Conservation (phyloP, 2,329 filamentous ascomycete genomes). For the Mycosphaerella sp. region DNA sequence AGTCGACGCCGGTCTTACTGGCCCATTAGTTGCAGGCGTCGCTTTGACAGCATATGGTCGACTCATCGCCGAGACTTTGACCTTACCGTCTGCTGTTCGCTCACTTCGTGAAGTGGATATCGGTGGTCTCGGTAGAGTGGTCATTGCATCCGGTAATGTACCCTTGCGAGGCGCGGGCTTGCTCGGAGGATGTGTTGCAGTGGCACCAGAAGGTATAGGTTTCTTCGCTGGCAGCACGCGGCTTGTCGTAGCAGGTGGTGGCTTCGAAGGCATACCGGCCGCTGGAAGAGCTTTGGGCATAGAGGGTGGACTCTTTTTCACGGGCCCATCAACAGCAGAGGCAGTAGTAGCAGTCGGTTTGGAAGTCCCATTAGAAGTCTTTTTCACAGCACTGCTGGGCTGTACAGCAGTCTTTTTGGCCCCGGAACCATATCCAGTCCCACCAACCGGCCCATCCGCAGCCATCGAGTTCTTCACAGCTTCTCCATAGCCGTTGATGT, state of each 20-base stretch:
- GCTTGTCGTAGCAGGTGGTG: constrained; percentile 2
- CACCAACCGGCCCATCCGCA: constrained; percentile 27
- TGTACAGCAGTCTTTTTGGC: constrained; percentile 27
- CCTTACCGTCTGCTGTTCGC: constrained; percentile 17
- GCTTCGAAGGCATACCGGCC: constrained; percentile 11
- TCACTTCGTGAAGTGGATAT: constrained; percentile 16
- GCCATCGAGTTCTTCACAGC: constrained; percentile 30
- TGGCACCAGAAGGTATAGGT: neutral
- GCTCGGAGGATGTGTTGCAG: neutral
- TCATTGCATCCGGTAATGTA: neutral
- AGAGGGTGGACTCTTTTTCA: neutral
- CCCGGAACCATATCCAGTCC: constrained; percentile 7
- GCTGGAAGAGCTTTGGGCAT: constrained; percentile 13
- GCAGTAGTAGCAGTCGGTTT: neutral
- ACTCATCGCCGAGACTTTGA: constrained; percentile 14
- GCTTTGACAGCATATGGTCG: constrained; percentile 12
- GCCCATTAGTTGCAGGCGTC: constrained; percentile 3
- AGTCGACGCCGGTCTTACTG: constrained; percentile 7
- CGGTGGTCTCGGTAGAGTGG: constrained; percentile 3
- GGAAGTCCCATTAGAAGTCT: constrained; percentile 8
- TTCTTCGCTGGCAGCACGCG: constrained; percentile 10
- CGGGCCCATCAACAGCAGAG: neutral
- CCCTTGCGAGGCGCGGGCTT: constrained; percentile 1
- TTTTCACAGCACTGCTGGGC: constrained; percentile 16
- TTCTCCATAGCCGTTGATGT: constrained; percentile 34